phyloP scores from a whole-genome alignment of 2,329 filamentous ascomycete genomes.

The Xylariomycetidae sp. region DNA sequence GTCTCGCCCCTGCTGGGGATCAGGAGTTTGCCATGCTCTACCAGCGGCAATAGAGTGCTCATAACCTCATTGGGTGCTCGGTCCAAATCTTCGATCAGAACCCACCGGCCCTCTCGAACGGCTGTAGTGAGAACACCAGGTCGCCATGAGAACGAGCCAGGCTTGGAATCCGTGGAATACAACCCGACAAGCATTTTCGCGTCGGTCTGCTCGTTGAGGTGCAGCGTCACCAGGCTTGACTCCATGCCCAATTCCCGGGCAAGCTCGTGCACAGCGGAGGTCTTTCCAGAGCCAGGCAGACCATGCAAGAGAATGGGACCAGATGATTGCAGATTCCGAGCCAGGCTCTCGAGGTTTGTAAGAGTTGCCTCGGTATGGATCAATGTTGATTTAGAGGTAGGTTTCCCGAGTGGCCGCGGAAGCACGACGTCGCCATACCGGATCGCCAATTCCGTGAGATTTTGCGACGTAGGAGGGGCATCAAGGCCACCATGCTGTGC shows the following conservation, averaged over 20 bases:
- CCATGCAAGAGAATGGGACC: constrained; percentile 78
- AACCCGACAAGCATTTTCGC: constrained; percentile 93
- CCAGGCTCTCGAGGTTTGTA: constrained; percentile 65
- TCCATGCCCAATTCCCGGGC: constrained; percentile 75
- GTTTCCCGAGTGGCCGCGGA: constrained; percentile 51
- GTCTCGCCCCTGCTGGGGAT: constrained; percentile 85
- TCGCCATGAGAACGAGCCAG: constrained; percentile 87
- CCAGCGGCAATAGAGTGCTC: constrained; percentile 84
- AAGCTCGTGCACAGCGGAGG: constrained; percentile 74
- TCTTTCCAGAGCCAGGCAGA: constrained; percentile 84
- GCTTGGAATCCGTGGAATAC: constrained; percentile 82
- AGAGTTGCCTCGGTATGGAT: constrained; percentile 68
- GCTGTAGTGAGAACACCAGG: constrained; percentile 91
- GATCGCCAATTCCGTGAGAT: constrained; percentile 55
- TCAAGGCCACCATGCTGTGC: too few relatives aligned
- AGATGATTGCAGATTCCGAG: constrained; percentile 56
- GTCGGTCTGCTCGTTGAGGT: constrained; percentile 97
- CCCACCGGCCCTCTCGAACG: constrained; percentile 90
- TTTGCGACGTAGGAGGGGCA: constrained; percentile 25
- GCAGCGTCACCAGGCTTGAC: constrained; percentile 81
- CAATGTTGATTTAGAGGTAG: constrained; percentile 43
- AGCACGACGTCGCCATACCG: constrained; percentile 63
- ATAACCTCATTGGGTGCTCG: constrained; percentile 92
- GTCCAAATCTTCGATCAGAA: constrained; percentile 94
- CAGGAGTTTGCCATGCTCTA: constrained; percentile 84